These are phyloP conservation scores for Blastomyces gilchristii DNA, from an alignment of 2,329 filamentous ascomycete species.

Conservation along the genomic window DNA sequence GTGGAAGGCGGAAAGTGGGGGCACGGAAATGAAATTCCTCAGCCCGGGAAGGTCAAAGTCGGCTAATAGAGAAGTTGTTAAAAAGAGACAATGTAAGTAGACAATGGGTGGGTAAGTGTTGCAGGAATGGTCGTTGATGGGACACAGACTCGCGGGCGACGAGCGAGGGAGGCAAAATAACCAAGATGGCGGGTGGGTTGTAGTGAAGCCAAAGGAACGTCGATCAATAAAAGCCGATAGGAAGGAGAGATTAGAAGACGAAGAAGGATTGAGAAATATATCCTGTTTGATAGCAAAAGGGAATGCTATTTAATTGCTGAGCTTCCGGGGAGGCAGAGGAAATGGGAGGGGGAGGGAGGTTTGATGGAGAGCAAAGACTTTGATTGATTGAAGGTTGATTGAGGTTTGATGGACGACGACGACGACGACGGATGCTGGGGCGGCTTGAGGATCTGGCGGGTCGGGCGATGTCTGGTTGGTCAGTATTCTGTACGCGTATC, in stretches of 20 bases:
- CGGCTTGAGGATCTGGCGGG: neutral
- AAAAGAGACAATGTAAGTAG: neutral
- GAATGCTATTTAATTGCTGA: conserved; percentile 2
- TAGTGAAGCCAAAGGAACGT: neutral
- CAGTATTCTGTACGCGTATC: neutral
- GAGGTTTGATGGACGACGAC: neutral
- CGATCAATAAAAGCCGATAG: neutral
- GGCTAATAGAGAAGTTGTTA: neutral
- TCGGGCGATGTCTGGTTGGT: neutral
- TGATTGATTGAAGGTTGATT: too few species aligned
- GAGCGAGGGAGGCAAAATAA: neutral
- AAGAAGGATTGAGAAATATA: neutral
- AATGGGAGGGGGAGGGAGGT: neutral
- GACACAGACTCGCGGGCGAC: neutral
- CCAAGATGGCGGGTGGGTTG: neutral
- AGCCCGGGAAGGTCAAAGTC: neutral
- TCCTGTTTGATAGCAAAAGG: neutral
- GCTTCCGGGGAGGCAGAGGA: neutral
- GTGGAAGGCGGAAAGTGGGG: neutral
- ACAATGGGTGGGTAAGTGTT: neutral
- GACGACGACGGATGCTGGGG: too few species aligned
- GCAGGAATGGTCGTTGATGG: conserved; percentile 1
- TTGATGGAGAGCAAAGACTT: too few species aligned
- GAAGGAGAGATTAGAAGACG: neutral
- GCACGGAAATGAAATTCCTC: neutral